Conservation (phyloP, 768 basidiomycete species). For the Hydnum rufescens region DNA sequence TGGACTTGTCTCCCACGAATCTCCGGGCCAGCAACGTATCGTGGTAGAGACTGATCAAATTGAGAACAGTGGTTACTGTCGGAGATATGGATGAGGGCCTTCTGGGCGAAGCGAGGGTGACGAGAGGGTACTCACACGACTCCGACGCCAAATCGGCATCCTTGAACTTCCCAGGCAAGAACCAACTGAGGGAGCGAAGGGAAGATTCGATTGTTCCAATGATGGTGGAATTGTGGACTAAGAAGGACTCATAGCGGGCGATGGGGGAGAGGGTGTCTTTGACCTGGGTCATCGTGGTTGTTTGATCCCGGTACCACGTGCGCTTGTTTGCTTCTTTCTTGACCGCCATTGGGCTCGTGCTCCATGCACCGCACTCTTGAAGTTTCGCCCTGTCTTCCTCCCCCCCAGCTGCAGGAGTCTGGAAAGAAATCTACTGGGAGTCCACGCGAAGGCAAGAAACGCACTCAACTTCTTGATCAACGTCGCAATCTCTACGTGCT, state of each 20-base stretch:
- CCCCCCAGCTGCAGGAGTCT: no score
- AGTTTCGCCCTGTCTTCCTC: no score
- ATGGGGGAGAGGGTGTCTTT: slow-evolving; percentile 8
- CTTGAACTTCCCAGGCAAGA: slow-evolving; percentile 89
- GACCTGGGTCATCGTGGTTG: no score
- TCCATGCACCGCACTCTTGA: no score
- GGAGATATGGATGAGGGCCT: not conserved
- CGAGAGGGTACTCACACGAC: slow-evolving; percentile 43
- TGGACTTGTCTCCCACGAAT: slow-evolving; percentile 46
- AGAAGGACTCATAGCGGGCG: slow-evolving; percentile 54
- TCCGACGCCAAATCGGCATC: slow-evolving; percentile 94
- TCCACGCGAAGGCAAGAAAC: slow-evolving; percentile 6
- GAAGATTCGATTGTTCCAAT: slow-evolving; percentile 49
- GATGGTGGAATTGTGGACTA: slow-evolving; percentile 59
- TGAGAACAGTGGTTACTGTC: slow-evolving; percentile 71
- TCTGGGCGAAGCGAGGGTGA: not conserved
- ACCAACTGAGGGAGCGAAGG: slow-evolving; percentile 80
- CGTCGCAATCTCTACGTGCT: slow-evolving; percentile 74
- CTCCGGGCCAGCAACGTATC: slow-evolving; percentile 70
- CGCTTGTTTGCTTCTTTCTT: no score
- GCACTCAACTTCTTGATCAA: slow-evolving; percentile 22
- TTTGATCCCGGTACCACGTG: no score
- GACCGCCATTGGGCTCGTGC: no score
- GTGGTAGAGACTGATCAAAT: slow-evolving; percentile 82
- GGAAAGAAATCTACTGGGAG: not conserved